These are phyloP conservation scores for Paulownia fortunei DNA, from an alignment of 257 asterid genomes.

Conservation along the genomic window DNA sequence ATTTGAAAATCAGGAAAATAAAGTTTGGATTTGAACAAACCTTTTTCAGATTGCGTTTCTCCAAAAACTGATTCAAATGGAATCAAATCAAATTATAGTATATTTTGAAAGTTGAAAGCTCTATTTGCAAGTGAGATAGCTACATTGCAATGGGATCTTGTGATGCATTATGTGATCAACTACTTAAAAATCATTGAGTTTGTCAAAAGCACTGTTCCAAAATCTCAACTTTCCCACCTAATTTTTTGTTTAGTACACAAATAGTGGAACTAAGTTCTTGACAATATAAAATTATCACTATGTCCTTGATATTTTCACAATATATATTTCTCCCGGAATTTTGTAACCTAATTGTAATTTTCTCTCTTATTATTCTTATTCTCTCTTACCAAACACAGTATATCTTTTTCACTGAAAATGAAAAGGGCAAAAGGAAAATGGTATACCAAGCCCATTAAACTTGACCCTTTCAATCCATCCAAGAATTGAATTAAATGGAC, in stretches of 20 bases:
- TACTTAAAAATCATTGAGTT: no score
- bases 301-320: no score
- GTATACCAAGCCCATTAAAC: not conserved
- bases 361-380: not conserved
- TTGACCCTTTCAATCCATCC: not conserved
- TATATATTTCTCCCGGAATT: not conserved
- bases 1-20: constrained; percentile 22
- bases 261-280: no score
- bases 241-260: no score
- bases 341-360: not conserved
- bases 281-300: no score
- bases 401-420: not conserved
- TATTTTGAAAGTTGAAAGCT: not conserved
- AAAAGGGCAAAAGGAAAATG: not conserved
- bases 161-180: not conserved
- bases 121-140: not conserved
- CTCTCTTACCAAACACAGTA: not conserved
- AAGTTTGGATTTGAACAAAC: constrained; percentile 18
- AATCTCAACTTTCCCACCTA: not conserved
- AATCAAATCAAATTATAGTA: not conserved
- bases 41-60: constrained; percentile 38
- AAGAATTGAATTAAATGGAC: not conserved
- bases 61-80: not conserved
- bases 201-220: not conserved
- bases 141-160: not conserved